phyloP scores from a whole-genome alignment of 768 basidiomycete species.

The Terana coerulea region DNA sequence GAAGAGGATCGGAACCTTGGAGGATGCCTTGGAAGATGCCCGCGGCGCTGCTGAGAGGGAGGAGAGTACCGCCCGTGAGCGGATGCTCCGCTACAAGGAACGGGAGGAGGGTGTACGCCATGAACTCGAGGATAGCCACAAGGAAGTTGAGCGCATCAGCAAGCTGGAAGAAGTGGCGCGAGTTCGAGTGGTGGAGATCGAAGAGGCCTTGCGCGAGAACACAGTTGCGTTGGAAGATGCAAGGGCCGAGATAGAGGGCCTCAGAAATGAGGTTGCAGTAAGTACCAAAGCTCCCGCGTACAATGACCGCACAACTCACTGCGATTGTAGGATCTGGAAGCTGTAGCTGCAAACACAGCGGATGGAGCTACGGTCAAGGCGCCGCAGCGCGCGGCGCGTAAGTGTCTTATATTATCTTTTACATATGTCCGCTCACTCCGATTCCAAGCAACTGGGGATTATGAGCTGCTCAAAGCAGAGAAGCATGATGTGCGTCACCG shows the following conservation, averaged over 20 bases:
- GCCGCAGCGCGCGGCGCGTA: background rate
- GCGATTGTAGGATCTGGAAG: constrained; percentile 60
- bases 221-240: constrained; percentile 85
- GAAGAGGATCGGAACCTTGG: constrained; percentile 66
- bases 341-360: constrained; percentile 36
- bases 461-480: constrained; percentile 15
- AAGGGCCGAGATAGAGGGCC: constrained; percentile 81
- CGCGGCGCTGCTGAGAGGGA: constrained; percentile 70
- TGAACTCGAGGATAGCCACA: constrained; percentile 65
- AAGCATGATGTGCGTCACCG: constrained; percentile 20
- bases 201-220: constrained; percentile 87
- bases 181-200: constrained; percentile 74
- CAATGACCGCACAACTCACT: too few relatives aligned
- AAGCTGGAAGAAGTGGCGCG: constrained; percentile 62
- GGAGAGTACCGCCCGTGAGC: constrained; percentile 56
- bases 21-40: constrained; percentile 83
- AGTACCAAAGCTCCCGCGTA: constrained; percentile 39
- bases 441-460: background rate
- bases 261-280: constrained; percentile 72
- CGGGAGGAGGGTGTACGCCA: constrained; percentile 67
- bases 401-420: background rate
- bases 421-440: background rate
- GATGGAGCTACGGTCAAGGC: constrained; percentile 13
- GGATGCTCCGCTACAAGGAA: constrained; percentile 65
- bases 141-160: constrained; percentile 57